Evolutionary conservation across 441 rosid species (phyloP).

Genomic region (Codiaeum variegatum): DNA sequence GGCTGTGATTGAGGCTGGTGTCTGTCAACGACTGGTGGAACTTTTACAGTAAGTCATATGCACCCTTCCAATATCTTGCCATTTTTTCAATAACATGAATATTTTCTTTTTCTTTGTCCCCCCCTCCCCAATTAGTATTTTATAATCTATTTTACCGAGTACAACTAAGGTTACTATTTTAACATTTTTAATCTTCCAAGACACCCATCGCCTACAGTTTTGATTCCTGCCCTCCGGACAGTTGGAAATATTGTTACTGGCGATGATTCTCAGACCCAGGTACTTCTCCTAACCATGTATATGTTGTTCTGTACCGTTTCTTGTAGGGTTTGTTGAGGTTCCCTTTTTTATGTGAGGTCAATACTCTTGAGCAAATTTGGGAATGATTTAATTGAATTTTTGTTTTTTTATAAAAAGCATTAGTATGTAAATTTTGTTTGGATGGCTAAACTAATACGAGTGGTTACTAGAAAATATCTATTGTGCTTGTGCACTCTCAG

Average conservation of each 20-base stretch:
- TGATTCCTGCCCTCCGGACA: neutral
- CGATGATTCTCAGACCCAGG: neutral
- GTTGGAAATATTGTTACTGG: neutral
- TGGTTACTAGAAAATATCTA: neutral
- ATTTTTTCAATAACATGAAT: neutral
- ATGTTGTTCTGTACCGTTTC: neutral
- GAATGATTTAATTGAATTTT: neutral
- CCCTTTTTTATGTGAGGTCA: neutral
- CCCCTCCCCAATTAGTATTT: neutral
- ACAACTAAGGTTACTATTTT: neutral
- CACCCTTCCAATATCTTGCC: neutral
- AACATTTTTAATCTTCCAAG: neutral
- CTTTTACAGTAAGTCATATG: constrained; percentile 45
- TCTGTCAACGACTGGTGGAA: constrained; percentile 53
- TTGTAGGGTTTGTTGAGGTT: neutral
- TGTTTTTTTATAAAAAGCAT: neutral
- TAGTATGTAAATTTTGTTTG: neutral
- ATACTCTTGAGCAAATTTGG: neutral
- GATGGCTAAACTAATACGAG: neutral
- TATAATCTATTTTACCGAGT: neutral
- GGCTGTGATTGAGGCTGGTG: constrained; percentile 54
- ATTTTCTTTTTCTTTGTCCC: too few relatives aligned
- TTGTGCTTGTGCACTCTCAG: neutral
- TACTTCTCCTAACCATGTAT: neutral
- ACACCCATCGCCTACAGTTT: neutral